Base-by-base conservation (phyloP, 169 alveolate species). In the Eimeria falciformis region DNA sequence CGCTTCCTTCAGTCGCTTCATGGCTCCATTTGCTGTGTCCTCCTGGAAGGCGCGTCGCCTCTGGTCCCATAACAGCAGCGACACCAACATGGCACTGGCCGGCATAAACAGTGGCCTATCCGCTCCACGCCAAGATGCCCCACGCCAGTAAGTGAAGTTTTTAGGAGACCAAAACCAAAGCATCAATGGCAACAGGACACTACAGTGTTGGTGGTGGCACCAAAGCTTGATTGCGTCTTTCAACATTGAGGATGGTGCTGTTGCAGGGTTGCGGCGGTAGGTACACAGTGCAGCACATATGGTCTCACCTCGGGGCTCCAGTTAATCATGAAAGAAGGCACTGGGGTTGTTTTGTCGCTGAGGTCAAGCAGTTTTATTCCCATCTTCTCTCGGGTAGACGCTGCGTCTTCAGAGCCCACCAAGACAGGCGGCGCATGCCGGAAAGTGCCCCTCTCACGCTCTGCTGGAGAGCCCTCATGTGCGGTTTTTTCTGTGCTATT, bases 301-400 rank as follows among this genome's bases (percentile, higher is more conserved):
- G n/a, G 47, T 23, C 86, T 9, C 53, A 53, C 88, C 29, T 79
- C 88, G 4, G 68, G 88, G 11, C 45, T 50, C 88, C 88, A 79
- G 73, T 46, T 79, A 27, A 12, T n/a, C 88, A 79, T 79, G 27
- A 79, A 79, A 1, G 55, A 43, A 18, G 88, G 88, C n/a, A 46
- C 27, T 12, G 25, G 40, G n/a, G 65, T 71, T n/a, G 25, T 53
- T 25, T 79, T 27, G 2, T 21, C 40, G 46, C 40, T 33, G n/a
- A 79, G 11, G 23, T 79, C 88, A 5, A 79, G 29, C 53, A 79
- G 69, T 33, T 79, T 33, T 6, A 79, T 79, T 27, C 88, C 88
- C 71, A 58, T 9, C 25, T 58, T 58, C 71, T 58, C 27, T 58
- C 71, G 71, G 33, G 21, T 14, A 11, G 71, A 14, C 21, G 71